phyloP scores from a whole-genome alignment of 371 early-diverging fungal genomes.

The Nematocida sp. region DNA sequence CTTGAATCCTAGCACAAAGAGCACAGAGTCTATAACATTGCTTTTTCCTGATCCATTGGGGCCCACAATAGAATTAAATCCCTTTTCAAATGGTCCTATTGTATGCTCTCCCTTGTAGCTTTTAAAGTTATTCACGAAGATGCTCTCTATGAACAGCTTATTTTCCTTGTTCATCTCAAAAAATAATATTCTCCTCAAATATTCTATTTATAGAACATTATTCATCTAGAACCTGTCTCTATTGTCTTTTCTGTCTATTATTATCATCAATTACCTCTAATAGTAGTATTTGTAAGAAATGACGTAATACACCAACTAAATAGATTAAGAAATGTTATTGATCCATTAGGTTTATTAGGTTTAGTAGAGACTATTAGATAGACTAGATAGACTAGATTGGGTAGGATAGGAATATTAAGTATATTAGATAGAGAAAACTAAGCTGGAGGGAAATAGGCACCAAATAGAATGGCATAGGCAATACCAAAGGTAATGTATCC shows the following conservation, averaged over 20 bases:
- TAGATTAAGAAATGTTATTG: too few relatives aligned
- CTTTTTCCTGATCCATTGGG: conserved; percentile 99
- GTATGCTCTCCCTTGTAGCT: conserved; percentile 63
- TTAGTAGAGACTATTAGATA: too few relatives aligned
- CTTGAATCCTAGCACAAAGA: conserved; percentile 97
- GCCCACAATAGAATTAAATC: conserved; percentile 73
- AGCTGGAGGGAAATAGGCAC: conserved; percentile 62
- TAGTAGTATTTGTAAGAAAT: too few relatives aligned
- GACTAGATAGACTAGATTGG: too few relatives aligned
- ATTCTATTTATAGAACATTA: conserved; percentile 6
- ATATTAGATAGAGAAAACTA: too few relatives aligned
- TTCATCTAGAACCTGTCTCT: too few relatives aligned
- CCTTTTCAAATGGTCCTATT: conserved; percentile 55
- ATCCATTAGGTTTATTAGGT: too few relatives aligned
- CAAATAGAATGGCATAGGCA: conserved; percentile 56
- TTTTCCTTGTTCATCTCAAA: conserved; percentile 28
- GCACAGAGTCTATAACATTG: conserved; percentile 93
- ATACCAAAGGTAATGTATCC: conserved; percentile 58
- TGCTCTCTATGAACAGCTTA: conserved; percentile 38
- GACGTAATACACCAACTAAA: too few relatives aligned
- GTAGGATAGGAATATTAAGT: too few relatives aligned
- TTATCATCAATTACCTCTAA: too few relatives aligned
- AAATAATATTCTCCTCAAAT: conserved; percentile 7
- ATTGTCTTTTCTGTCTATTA: too few relatives aligned
- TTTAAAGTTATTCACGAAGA: conserved; percentile 63